Base-by-base conservation (phyloP, 73 alveolate genomes). In the Paramecium sexaurelia region DNA sequence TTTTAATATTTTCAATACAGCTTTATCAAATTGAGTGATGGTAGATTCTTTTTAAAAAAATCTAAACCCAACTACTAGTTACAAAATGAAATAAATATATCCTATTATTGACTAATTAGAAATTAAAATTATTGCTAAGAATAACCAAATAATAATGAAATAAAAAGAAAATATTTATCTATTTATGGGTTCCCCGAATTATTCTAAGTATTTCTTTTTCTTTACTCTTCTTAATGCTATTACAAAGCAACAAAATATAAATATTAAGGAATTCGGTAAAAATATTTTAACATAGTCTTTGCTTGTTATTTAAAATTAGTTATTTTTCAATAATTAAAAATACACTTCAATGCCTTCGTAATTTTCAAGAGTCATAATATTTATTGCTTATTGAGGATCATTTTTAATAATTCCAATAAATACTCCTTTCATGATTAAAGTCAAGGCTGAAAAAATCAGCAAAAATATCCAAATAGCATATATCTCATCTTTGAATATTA, bases 191-290 rank as follows among this genome's bases (percentile, higher is more conserved):
- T 78, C 68, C 9, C 55, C 32, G 41, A 41, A 78, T 45, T 78
- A 27, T 45, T 78, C 90, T 37, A 78, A 78, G 41, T 41, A 78
- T 78, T 43, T 78, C 32, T 41, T 78, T 8, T 37, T 78, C 29
- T 78, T 78, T 2, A 78, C 90, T 45, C 90, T 78, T 24, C 90
- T 78, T 6, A 78, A 40, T 19, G 55, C 45, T 55, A 78, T 78
- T 3, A 78, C 90, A 29, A 78, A 20, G 15, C 90, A 37, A 17
- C 90, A 40, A 78, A 78, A 78, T 78, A 78, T 41, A 24, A 78
- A 43, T 20, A 78, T 45, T 40, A 78, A n/a, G 0, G 75, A 39
- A 24, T 78, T 78, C 3, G 90, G 90, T 22, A 78, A 78, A 40
- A 78, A 78, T 43, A 78, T 78, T 33, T 39, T 39, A 40, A 78